These are phyloP conservation scores for Gymnopus androsaceus DNA, from an alignment of 1,284 basidiomycete genomes.

Conservation along the genomic window DNA sequence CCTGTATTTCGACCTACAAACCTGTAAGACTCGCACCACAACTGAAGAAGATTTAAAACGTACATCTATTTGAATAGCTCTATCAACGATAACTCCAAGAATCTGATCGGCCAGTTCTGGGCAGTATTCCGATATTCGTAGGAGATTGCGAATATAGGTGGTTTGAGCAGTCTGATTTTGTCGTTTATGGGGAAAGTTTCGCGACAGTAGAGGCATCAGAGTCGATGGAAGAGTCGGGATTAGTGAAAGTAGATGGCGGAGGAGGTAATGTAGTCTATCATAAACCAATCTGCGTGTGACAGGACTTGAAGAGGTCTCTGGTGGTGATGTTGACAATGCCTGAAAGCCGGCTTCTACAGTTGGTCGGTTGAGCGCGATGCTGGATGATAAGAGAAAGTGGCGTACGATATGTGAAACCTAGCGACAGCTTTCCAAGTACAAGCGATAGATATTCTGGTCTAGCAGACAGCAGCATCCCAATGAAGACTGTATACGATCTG, in stretches of 20 bases:
- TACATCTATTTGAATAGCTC: constrained; percentile 94
- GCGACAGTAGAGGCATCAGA: constrained; percentile 82
- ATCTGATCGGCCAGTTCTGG: constrained; percentile 87
- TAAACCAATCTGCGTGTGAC: constrained; percentile 85
- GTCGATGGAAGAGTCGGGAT: constrained; percentile 89
- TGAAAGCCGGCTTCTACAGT: constrained; percentile 69
- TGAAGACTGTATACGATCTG: constrained; percentile 83
- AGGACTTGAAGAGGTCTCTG: constrained; percentile 66
- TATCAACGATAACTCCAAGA: constrained; percentile 83
- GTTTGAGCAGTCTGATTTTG: constrained; percentile 81
- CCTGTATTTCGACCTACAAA: constrained; percentile 90
- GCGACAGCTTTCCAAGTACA: constrained; percentile 80
- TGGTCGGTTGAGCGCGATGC: constrained; percentile 16
- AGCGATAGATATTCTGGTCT: constrained; percentile 89
- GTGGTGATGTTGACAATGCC: constrained; percentile 53
- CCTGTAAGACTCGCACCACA: constrained; percentile 6
- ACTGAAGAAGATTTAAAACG: constrained; percentile 32
- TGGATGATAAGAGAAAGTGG: constrained; percentile 20
- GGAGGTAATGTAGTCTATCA: constrained; percentile 83
- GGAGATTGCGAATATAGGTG: constrained; percentile 90
- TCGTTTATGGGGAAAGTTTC: constrained; percentile 91
- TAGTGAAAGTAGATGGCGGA: constrained; percentile 83
- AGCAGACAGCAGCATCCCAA: constrained; percentile 92
- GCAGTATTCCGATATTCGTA: constrained; percentile 87
- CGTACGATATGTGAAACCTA: constrained; percentile 89